Evolutionary conservation across 192 early-diverging fungal species (phyloP), one percentile per base, ranked within the genome.

Genomic region (Backusella tarrabulga): DNA sequence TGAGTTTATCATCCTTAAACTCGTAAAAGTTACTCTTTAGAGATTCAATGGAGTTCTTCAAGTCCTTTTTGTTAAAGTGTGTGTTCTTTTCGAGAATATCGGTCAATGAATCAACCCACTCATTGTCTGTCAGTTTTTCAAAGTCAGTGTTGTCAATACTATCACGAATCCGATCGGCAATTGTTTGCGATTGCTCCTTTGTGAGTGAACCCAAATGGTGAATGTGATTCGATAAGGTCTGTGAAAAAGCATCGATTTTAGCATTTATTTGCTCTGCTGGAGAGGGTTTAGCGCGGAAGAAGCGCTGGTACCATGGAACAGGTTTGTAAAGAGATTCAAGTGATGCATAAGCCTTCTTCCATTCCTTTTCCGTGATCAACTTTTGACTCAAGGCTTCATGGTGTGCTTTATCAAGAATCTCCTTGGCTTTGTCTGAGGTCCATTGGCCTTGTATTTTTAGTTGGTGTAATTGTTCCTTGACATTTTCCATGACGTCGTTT

Each of bases 241-340:
- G 21, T 63, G 56, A 26, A 4, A 63, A 63, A 12, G 56, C 21
- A 29, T 63, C 56, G 2, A 63, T 63, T 29, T 63, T 63, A 29
- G 23, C 56, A 63, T 63, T 63, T 12, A 63, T n/a, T 26, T 63
- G 21, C 11, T 63, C 56, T 63, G 23, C 56, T 63, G 60, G 54
- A 17, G 54, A 32, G 8, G 60, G 73, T 6, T 74, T 60, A 0
- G 35, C n/a, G 1, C 41, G 35, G 32, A 66, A 41, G 5, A 75
- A 36, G 19, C 63, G 60, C 35, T 75, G 74, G 29, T 75, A 67
- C 74, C 74, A 75, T 34, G 60, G 41, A 63, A 38, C 63, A 6
- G 34, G n/a, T 34, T 75, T 36, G n/a, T 42, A 68, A 1, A 29
- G 15, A 8, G 26, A 41, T 3, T 34, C 32, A 19, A 75, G n/a